Conservation (phyloP, 768 basidiomycete genomes). For the Amanita pseudoporphyria region DNA sequence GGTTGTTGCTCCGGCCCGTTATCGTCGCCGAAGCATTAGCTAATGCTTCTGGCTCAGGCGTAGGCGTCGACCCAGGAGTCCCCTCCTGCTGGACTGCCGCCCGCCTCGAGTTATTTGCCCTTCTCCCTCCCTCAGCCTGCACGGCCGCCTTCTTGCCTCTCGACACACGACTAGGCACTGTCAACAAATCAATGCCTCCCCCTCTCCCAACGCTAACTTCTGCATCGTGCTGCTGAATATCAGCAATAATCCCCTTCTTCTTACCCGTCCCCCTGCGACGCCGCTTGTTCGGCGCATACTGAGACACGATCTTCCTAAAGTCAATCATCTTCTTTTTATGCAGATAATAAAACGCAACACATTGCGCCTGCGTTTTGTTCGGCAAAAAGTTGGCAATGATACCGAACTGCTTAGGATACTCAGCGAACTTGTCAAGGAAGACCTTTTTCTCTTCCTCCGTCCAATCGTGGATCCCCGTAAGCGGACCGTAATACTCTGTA, state of each 20-base stretch:
- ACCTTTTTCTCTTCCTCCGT: slow-evolving; percentile 72
- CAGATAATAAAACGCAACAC: slow-evolving; percentile 89
- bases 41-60: slow-evolving; percentile 53
- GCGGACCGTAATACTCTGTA: slow-evolving; percentile 61
- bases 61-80: slow-evolving; percentile 49
- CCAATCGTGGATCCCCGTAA: slow-evolving; percentile 78
- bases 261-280: slow-evolving; percentile 53
- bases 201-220: slow-evolving; percentile 27
- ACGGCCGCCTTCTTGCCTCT: slow-evolving; percentile 30
- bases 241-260: slow-evolving; percentile 76
- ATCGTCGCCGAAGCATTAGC: slow-evolving; percentile 18
- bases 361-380: slow-evolving; percentile 81
- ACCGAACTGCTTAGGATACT: slow-evolving; percentile 93
- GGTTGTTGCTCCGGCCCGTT: slow-evolving; percentile 10
- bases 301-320: slow-evolving; percentile 67
- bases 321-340: slow-evolving; percentile 87
- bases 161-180: slow-evolving; percentile 26
- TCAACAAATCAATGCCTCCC: slow-evolving; percentile 22
- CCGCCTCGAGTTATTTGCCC: slow-evolving; percentile 19
- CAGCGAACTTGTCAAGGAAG: slow-evolving; percentile 75
- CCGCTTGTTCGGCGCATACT: slow-evolving; percentile 57
- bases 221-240: slow-evolving; percentile 72
- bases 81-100: slow-evolving; percentile 35
- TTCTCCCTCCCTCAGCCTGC: slow-evolving; percentile 5
- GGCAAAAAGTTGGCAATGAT: slow-evolving; percentile 72